Evolutionary conservation across 2,329 filamentous ascomycete species (phyloP), one percentile per base, ranked within the genome.

Genomic region (Karstenula rhodostoma): DNA sequence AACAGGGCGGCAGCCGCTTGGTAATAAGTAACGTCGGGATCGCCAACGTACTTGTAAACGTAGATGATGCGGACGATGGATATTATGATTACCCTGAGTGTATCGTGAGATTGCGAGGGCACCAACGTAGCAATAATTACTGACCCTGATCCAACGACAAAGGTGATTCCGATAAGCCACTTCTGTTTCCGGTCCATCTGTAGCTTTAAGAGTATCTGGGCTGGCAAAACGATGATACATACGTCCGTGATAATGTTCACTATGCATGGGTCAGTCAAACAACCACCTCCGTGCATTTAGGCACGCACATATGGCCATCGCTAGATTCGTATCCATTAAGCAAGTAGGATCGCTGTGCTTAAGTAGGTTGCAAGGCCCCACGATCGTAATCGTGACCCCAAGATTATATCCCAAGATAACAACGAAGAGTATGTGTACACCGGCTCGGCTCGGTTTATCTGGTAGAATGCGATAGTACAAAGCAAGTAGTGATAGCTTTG

Each of bases 221-320:
- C 46, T 22, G 76, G 76, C 3, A 78, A 57, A 1, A 72, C 53
- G 5, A 73, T 64, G n/a, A 77, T 73, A 23, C 69, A 59, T n/a
- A 75, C 60, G 61, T 78, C 76, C 27, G 74, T 77, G 12, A 72
- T 52, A 48, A 78, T 77, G 43, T 77, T 78, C 58, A 77, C 50
- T 53, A 19, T 42, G 15, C 15, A 42, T 40, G 7, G 27, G 19
- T 53, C 33, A 53, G 32, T 33, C 9, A 25, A 8, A 37, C 9
- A 19, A 27, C 17, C 3, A 25, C 19, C 12, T 33, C n/a, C 32
- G 12, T 6, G 9, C 19, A 2, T 46, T 19, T 10, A 46, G 22
- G 10, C 5, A 42, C 50, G 8, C 27, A 53, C 50, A 66, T 27
- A 66, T 60, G 1, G 62, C 59, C 62, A 63, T 62, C 44, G 62